Conservation (phyloP, 2,329 filamentous ascomycete genomes). For the Torrubiella hemipterigena region DNA sequence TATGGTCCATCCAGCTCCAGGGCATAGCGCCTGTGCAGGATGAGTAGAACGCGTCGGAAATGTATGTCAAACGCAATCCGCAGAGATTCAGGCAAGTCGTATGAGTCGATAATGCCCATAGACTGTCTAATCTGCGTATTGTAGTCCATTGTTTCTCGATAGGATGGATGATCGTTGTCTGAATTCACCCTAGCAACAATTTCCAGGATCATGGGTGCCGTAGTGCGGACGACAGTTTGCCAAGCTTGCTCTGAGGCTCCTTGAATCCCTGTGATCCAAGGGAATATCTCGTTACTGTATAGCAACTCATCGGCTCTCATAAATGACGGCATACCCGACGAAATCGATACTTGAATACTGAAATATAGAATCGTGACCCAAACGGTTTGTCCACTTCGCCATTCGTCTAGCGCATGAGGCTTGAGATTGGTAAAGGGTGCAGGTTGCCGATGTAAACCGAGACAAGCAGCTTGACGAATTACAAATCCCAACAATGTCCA, state of each 20-base stretch:
- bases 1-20: slow-evolving; percentile 4
- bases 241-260: neutral
- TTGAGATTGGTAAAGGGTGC: neutral
- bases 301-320: slow-evolving; percentile 3
- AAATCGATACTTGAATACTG: slow-evolving; percentile 5
- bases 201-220: slow-evolving; percentile 4
- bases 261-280: neutral
- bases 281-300: neutral
- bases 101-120: slow-evolving; percentile 2
- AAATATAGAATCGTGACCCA: slow-evolving; percentile 7
- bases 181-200: slow-evolving; percentile 5
- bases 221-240: slow-evolving; percentile 2
- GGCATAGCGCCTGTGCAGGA: slow-evolving; percentile 6
- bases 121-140: slow-evolving; percentile 5
- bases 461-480: slow-evolving; percentile 4
- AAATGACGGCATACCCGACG: slow-evolving; percentile 5
- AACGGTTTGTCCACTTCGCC: slow-evolving; percentile 2
- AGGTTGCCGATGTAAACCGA: slow-evolving; percentile 5
- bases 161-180: slow-evolving; percentile 3
- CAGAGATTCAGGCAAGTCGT: neutral
- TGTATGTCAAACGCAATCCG: slow-evolving; percentile 7
- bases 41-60: slow-evolving; percentile 6
- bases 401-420: slow-evolving; percentile 1
- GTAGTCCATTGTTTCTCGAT: slow-evolving; percentile 7
- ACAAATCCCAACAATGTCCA: slow-evolving; percentile 5